phyloP scores from a whole-genome alignment of 1,139 yeast species.

The Yamadazyma conglobata region DNA sequence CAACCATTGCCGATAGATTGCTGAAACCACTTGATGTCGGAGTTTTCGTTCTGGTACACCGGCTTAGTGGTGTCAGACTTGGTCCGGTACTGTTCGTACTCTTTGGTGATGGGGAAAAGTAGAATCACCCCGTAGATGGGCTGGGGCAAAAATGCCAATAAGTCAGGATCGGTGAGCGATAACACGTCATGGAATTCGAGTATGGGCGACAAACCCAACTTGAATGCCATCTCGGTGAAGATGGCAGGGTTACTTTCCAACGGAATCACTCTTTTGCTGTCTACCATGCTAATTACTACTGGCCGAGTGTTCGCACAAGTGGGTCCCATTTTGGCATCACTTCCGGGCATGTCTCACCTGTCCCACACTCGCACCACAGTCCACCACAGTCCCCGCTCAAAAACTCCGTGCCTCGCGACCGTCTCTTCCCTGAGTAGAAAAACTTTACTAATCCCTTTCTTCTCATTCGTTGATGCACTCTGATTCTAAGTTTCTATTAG shows the following conservation, averaged over 20 bases:
- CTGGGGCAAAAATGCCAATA: slow-evolving; percentile 74
- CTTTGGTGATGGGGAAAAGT: slow-evolving; percentile 72
- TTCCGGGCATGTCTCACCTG: too few relatives aligned
- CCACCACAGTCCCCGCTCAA: too few relatives aligned
- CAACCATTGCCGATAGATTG: slow-evolving; percentile 90
- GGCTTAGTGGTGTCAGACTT: slow-evolving; percentile 25
- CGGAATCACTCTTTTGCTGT: slow-evolving; percentile 57
- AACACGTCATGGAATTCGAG: slow-evolving; percentile 76
- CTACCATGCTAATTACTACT: slow-evolving; percentile 7
- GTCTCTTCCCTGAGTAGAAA: too few relatives aligned
- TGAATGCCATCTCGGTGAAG: slow-evolving; percentile 66
- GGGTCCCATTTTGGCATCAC: too few relatives aligned
- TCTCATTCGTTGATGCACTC: too few relatives aligned
- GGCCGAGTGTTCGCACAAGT: too few relatives aligned
- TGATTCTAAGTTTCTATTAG: slow-evolving; percentile 2
- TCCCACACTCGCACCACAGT: too few relatives aligned
- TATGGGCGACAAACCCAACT: slow-evolving; percentile 62
- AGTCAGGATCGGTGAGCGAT: slow-evolving; percentile 76
- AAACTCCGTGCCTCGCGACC: too few relatives aligned
- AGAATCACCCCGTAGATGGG: slow-evolving; percentile 75
- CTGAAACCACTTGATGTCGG: slow-evolving; percentile 54
- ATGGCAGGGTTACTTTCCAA: slow-evolving; percentile 88
- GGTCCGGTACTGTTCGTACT: slow-evolving; percentile 52
- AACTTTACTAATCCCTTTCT: too few relatives aligned
- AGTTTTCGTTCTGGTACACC: slow-evolving; percentile 15